Base-by-base conservation (phyloP, 1,139 yeast genomes). In the Magnusiomyces tetraspermus region DNA sequence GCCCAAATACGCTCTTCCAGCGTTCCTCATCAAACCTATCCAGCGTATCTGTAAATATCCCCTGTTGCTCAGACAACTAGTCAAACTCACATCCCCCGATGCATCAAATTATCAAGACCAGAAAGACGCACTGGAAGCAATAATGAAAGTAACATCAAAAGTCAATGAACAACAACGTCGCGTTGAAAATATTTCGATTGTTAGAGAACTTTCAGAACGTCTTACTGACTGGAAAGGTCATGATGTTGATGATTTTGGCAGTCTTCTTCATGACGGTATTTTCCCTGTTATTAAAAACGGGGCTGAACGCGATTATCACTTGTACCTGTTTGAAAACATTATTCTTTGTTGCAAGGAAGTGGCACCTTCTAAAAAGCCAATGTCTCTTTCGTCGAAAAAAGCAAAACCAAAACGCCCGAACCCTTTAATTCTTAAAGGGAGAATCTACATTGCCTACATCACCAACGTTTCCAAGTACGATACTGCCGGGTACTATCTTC, bases 161-260 rank as follows among this genome's bases (percentile, higher is more conserved):
- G 94, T 92, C 38, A 92, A 92, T 70, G 98, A 92, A 67, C 90
- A 96, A 13, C 96, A 90, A 70, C 79, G 99, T 68, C 76, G 89
- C 59, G 84, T 95, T 1, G 98, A 92, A 66, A 94, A 92, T 67
- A 79, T 82, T 47, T 85, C 82, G 55, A 77, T 80, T 48, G 75
- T 86, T 48, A 80, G 79, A 59, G 85, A 83, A 53, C 74, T 92
- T 46, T 76, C 78, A 52, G 85, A 80, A 43, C 76, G 92, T 55
- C 94, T 90, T 13, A 74, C 77, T 43, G 95, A 90, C 68, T 92
- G 98, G 98, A 80, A 90, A 61, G 97, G 97, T n/a, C 90, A 88
- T 68, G 82, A 82, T 58, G 73, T 86, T 51, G 77, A 76, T 56
- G 86, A 83, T 60, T 88, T 89, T 68, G 98, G 99, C 30, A 95